Conservation (phyloP, 2,329 filamentous ascomycete species). For the Purpureocillium takamizusanense region DNA sequence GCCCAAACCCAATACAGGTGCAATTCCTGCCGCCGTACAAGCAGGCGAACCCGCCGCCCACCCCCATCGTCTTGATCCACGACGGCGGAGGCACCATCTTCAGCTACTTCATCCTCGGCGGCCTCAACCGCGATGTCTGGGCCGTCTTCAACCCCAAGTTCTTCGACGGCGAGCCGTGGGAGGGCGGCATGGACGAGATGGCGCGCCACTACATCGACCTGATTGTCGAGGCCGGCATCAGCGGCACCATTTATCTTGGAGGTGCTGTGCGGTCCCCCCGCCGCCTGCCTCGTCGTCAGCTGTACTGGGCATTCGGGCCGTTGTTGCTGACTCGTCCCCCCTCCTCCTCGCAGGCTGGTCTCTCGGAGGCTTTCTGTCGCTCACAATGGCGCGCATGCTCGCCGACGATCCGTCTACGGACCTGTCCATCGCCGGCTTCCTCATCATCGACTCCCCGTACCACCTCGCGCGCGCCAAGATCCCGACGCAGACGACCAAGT, state of each 20-base stretch:
- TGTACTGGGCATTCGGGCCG: too few species aligned
- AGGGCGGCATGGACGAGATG: constrained; percentile 20
- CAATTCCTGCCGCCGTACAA: constrained; percentile 11
- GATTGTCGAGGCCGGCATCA: constrained; percentile 13
- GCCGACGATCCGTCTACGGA: constrained; percentile 12
- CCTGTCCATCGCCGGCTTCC: constrained; percentile 14
- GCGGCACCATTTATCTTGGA: constrained; percentile 16
- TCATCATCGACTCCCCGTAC: constrained; percentile 19
- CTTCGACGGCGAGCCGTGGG: constrained; percentile 13
- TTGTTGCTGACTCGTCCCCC: background rate
- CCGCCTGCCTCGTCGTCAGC: background rate
- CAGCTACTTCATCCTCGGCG: constrained; percentile 18
- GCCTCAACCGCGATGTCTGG: constrained; percentile 19
- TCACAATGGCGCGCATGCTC: constrained; percentile 15
- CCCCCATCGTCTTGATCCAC: constrained; percentile 20
- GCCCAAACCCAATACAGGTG: constrained; percentile 15
- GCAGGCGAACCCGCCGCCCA: constrained; percentile 6
- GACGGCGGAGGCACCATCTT: constrained; percentile 22
- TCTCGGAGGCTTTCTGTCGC: constrained; percentile 17
- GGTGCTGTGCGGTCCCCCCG: constrained; percentile 6
- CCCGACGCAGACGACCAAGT: constrained; percentile 6
- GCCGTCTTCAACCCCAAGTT: constrained; percentile 19
- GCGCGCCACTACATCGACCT: constrained; percentile 15
- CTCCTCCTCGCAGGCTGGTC: constrained; percentile 18
- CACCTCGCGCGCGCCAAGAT: constrained; percentile 13